Conservation (phyloP, 192 early-diverging fungal genomes). For the Backusella australiensis region DNA sequence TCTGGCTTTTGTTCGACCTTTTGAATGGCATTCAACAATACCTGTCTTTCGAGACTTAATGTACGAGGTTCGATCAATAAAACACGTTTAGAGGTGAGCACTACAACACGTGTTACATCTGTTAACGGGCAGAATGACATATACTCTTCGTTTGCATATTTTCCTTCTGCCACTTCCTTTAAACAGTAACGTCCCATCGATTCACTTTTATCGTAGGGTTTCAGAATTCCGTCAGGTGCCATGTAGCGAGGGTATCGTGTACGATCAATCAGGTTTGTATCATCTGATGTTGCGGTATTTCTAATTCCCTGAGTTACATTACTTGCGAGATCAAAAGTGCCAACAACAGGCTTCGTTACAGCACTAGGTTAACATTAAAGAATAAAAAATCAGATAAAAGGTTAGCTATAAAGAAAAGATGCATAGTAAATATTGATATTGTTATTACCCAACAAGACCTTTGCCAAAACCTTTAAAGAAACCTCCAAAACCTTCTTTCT, state of each 20-base stretch:
- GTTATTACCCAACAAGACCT: slow-evolving; percentile 79
- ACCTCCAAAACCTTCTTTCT: slow-evolving; percentile 87
- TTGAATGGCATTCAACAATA: slow-evolving; percentile 66
- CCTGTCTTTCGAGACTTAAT: slow-evolving; percentile 81
- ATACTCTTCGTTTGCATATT: slow-evolving; percentile 81
- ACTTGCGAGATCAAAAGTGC: slow-evolving; percentile 94
- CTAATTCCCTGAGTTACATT: slow-evolving; percentile 93
- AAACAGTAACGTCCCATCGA: slow-evolving; percentile 86
- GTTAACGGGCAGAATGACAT: slow-evolving; percentile 80
- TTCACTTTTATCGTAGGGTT: slow-evolving; percentile 67
- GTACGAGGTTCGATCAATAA: slow-evolving; percentile 70
- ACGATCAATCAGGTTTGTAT: slow-evolving; percentile 77
- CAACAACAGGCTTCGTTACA: slow-evolving; percentile 94
- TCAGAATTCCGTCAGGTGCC: slow-evolving; percentile 80
- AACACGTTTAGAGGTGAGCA: slow-evolving; percentile 78
- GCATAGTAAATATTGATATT: not conserved
- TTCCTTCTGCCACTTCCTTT: slow-evolving; percentile 74
- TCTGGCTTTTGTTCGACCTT: slow-evolving; percentile 65
- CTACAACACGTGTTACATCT: slow-evolving; percentile 77
- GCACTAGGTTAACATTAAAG: slow-evolving; percentile 43
- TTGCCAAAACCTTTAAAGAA: slow-evolving; percentile 96
- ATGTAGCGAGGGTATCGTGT: slow-evolving; percentile 84
- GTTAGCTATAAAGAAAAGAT: not conserved
- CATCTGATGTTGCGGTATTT: slow-evolving; percentile 90
- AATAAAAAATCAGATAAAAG: not conserved